phyloP scores from a whole-genome alignment of 306 rosid genomes.

The Cicer chorassanicum region DNA sequence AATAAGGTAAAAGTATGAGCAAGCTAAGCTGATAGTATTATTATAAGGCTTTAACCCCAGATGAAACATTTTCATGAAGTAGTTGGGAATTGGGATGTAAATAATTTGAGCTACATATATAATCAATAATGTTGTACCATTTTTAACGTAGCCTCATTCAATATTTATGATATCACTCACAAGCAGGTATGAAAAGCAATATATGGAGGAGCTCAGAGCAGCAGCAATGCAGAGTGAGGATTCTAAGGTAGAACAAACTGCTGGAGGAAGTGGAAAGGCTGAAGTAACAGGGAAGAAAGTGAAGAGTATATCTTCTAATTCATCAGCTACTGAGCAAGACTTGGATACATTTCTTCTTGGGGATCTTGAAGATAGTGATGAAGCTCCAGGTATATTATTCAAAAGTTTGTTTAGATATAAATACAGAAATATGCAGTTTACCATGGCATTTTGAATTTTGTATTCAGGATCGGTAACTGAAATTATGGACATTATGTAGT shows the following conservation, averaged over 20 bases:
- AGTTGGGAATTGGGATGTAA: slow-evolving; percentile 7
- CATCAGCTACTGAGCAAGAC: slow-evolving; percentile 85
- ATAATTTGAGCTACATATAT: slow-evolving; percentile 6
- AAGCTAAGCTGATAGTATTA: slow-evolving; percentile 10
- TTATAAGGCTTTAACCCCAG: neutral
- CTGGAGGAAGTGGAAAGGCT: slow-evolving; percentile 61
- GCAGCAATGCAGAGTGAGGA: slow-evolving; percentile 64
- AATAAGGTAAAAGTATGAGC: slow-evolving; percentile 5
- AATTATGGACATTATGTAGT: slow-evolving; percentile 25
- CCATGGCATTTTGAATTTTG: neutral
- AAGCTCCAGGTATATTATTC: slow-evolving; percentile 67
- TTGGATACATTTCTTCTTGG: slow-evolving; percentile 91
- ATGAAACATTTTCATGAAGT: slow-evolving; percentile 8
- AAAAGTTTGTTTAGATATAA: slow-evolving; percentile 28
- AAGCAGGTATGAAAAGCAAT: slow-evolving; percentile 80
- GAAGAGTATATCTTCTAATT: slow-evolving; percentile 61
- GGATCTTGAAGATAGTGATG: slow-evolving; percentile 97
- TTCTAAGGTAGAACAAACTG: slow-evolving; percentile 53
- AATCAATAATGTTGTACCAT: slow-evolving; percentile 4
- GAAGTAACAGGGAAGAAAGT: slow-evolving; percentile 59
- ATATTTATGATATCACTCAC: slow-evolving; percentile 41
- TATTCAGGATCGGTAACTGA: slow-evolving; percentile 5
- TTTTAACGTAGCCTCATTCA: slow-evolving; percentile 22
- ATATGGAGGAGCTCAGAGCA: slow-evolving; percentile 81
- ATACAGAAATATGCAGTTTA: neutral